Evolutionary conservation across 1,284 basidiomycete species (phyloP).

Genomic region (Marasmius tenuissimus): DNA sequence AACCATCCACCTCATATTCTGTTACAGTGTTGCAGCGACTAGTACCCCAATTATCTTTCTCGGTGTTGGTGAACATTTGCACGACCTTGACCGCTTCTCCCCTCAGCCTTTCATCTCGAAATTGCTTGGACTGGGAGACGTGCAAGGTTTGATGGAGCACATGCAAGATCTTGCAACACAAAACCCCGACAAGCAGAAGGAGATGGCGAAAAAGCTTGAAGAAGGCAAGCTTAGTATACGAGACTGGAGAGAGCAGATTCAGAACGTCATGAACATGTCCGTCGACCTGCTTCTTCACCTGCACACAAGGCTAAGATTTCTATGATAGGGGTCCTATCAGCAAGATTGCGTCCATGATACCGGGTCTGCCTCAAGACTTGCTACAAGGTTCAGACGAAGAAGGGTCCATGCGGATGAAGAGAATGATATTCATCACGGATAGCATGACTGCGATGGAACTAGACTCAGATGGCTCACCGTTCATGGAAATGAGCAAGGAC

Average conservation of each 20-base stretch:
- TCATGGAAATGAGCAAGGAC: conserved; percentile 83
- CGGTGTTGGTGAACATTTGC: conserved; percentile 95
- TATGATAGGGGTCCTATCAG: conserved; percentile 86
- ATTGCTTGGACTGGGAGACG: conserved; percentile 92
- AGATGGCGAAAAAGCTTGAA: conserved; percentile 97
- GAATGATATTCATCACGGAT: conserved; percentile 99
- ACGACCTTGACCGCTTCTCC: conserved; percentile 94
- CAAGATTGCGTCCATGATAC: conserved; percentile 99
- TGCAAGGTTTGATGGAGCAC: conserved; percentile 96
- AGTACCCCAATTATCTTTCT: conserved; percentile 99
- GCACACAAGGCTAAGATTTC: conserved; percentile 1
- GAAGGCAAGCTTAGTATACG: conserved; percentile 96
- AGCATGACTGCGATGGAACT: conserved; percentile 94
- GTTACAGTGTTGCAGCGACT: conserved; percentile 88
- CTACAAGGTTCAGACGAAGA: conserved; percentile 92
- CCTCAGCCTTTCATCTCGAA: conserved; percentile 98
- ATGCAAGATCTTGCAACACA: conserved; percentile 94
- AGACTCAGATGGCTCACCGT: conserved; percentile 92
- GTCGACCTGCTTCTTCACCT: conserved; percentile 24
- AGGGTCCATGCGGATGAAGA: conserved; percentile 88
- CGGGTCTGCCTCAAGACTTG: conserved; percentile 89
- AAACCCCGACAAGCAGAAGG: conserved; percentile 96
- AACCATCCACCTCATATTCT: conserved; percentile 14
- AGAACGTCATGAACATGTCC: conserved; percentile 97
- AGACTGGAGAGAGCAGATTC: conserved; percentile 97